Conservation (phyloP, 2,329 filamentous ascomycete species). For the Furcasterigmium sp. region DNA sequence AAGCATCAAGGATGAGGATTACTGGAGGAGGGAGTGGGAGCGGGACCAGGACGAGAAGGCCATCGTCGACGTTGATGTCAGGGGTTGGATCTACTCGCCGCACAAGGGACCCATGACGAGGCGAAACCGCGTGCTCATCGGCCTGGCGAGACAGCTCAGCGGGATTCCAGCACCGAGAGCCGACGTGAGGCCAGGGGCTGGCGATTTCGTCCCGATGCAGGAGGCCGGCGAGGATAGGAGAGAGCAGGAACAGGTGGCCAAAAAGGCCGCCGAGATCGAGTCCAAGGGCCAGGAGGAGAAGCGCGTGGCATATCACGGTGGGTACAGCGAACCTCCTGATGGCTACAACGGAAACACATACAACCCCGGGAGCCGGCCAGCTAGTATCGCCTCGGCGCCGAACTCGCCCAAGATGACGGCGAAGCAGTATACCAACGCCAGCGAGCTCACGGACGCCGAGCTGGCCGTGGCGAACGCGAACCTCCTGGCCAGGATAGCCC, state of each 20-base stretch:
- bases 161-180: constrained; percentile 69
- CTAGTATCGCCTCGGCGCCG: constrained; percentile 32
- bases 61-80: constrained; percentile 87
- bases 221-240: constrained; percentile 42
- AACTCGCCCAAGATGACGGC: constrained; percentile 36
- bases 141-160: constrained; percentile 80
- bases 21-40: constrained; percentile 76
- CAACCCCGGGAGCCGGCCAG: constrained; percentile 23
- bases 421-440: constrained; percentile 29
- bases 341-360: constrained; percentile 26
- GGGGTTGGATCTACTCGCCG: constrained; percentile 91
- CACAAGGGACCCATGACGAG: constrained; percentile 79
- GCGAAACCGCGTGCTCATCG: constrained; percentile 81
- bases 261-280: constrained; percentile 73
- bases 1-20: constrained; percentile 59
- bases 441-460: constrained; percentile 70
- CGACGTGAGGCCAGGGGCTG: constrained; percentile 7
- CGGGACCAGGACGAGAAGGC: constrained; percentile 76
- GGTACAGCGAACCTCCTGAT: constrained; percentile 64
- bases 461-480: constrained; percentile 76
- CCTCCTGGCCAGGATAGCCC: constrained; percentile 79
- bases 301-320: constrained; percentile 63
- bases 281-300: constrained; percentile 66
- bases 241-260: constrained; percentile 62
- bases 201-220: constrained; percentile 16